Conservation (phyloP, 345 rosid genomes). For the Abelmoschus esculentus region DNA sequence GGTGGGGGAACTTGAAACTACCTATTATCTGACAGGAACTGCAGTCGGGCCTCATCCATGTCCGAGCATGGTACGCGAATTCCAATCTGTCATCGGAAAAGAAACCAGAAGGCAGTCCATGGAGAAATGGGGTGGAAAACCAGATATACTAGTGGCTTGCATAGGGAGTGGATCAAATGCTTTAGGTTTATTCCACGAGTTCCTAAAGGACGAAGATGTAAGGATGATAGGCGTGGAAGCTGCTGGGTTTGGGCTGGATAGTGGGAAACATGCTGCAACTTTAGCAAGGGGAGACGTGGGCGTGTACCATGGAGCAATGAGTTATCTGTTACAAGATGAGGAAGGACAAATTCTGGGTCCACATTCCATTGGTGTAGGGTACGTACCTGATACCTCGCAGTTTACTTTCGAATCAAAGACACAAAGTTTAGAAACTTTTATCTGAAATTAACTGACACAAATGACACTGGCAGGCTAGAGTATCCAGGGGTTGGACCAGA, state of each 20-base stretch:
- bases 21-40: constrained; percentile 48
- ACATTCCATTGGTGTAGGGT: constrained; percentile 68
- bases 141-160: constrained; percentile 74
- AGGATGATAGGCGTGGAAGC: constrained; percentile 79
- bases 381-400: constrained; percentile 10
- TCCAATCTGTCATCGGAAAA: constrained; percentile 75
- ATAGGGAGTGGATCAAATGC: constrained; percentile 86
- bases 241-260: constrained; percentile 69
- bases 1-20: constrained; percentile 39
- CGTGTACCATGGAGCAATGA: constrained; percentile 80
- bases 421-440: background rate
- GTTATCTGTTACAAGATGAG: constrained; percentile 64
- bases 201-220: constrained; percentile 52
- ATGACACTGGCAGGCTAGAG: constrained; percentile 37
- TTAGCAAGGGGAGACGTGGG: constrained; percentile 71
- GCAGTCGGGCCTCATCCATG: constrained; percentile 86
- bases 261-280: constrained; percentile 74
- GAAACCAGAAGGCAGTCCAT: constrained; percentile 75
- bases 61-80: constrained; percentile 73
- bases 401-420: background rate
- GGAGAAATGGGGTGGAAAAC: constrained; percentile 83
- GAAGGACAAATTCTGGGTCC: constrained; percentile 62
- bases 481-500: constrained; percentile 87
- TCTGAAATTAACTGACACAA: background rate
- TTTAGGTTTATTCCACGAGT: constrained; percentile 71